phyloP scores from a whole-genome alignment of 31 red algal species.

The Endocladia muricata region DNA sequence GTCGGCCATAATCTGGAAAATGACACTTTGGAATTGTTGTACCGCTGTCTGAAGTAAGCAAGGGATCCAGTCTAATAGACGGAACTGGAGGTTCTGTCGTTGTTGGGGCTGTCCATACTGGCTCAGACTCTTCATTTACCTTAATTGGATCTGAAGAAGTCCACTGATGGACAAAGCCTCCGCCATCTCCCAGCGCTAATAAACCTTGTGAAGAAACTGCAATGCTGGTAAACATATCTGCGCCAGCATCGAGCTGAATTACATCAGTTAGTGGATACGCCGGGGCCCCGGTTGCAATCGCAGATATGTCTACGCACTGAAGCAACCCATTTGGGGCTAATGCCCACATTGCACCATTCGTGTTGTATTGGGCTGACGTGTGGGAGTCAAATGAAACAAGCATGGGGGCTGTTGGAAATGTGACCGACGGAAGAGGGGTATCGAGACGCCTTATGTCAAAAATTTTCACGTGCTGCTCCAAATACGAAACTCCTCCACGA shows the following conservation, averaged over 20 bases:
- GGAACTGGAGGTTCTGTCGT: slow-evolving; percentile 49
- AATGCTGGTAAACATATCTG: slow-evolving; percentile 59
- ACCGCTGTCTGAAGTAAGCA: slow-evolving; percentile 50
- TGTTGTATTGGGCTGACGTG: slow-evolving; percentile 32
- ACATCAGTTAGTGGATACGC: slow-evolving; percentile 49
- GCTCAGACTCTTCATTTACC: slow-evolving; percentile 66
- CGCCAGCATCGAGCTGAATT: slow-evolving; percentile 80
- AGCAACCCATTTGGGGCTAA: slow-evolving; percentile 48
- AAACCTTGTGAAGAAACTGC: slow-evolving; percentile 68
- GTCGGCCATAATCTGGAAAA: slow-evolving; percentile 52
- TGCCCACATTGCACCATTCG: slow-evolving; percentile 65
- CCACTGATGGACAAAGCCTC: slow-evolving; percentile 88
- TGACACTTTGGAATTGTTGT: slow-evolving; percentile 64
- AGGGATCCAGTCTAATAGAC: slow-evolving; percentile 49
- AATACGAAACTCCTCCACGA: slow-evolving; percentile 64
- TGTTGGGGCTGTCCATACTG: slow-evolving; percentile 42
- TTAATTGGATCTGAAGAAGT: slow-evolving; percentile 39
- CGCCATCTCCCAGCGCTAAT: slow-evolving; percentile 59
- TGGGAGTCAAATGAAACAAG: slow-evolving; percentile 58
- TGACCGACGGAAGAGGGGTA: slow-evolving; percentile 43
- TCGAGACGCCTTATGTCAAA: slow-evolving; percentile 63
- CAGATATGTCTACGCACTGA: slow-evolving; percentile 65
- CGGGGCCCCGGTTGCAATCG: slow-evolving; percentile 18
- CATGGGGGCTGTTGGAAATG: slow-evolving; percentile 53
- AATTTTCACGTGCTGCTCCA: slow-evolving; percentile 68